These are phyloP conservation scores for Gynochthodes officinalis DNA, from an alignment of 257 asterid genomes.

Conservation along the genomic window DNA sequence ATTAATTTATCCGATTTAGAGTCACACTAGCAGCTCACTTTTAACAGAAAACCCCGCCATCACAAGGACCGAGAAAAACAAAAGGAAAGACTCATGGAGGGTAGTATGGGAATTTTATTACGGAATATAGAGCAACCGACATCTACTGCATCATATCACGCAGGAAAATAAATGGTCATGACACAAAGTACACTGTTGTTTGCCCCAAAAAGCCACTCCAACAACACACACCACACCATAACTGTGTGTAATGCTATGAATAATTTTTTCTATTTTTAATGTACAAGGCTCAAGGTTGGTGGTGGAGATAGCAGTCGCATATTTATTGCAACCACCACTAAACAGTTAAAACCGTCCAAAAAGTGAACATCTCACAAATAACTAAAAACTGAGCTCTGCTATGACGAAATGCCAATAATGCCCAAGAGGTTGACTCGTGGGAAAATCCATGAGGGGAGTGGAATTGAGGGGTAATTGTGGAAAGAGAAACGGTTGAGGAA, in stretches of 20 bases:
- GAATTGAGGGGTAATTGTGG: slow-evolving; percentile 32
- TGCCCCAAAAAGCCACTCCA: slow-evolving; percentile 11
- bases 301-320: slow-evolving; percentile 24
- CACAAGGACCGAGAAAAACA: no score
- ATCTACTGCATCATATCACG: slow-evolving; percentile 28
- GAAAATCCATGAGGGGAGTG: background rate
- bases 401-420: slow-evolving; percentile 26
- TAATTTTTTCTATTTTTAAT: slow-evolving; percentile 3
- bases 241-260: slow-evolving; percentile 9
- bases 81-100: background rate
- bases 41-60: no score
- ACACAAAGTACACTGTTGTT: slow-evolving; percentile 13
- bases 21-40: background rate
- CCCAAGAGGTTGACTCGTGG: slow-evolving; percentile 8
- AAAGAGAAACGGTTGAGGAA: slow-evolving; percentile 14
- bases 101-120: slow-evolving; percentile 22
- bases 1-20: background rate
- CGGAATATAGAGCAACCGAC: slow-evolving; percentile 32
- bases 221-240: slow-evolving; percentile 20
- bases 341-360: slow-evolving; percentile 42
- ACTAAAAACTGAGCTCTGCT: slow-evolving; percentile 7
- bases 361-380: slow-evolving; percentile 18
- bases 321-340: slow-evolving; percentile 7
- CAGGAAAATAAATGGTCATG: slow-evolving; percentile 17
- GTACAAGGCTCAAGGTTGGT: slow-evolving; percentile 34